Evolutionary conservation across 1,139 yeast species (phyloP), one percentile per base, ranked within the genome.

Genomic region (Candida mesenterica): DNA sequence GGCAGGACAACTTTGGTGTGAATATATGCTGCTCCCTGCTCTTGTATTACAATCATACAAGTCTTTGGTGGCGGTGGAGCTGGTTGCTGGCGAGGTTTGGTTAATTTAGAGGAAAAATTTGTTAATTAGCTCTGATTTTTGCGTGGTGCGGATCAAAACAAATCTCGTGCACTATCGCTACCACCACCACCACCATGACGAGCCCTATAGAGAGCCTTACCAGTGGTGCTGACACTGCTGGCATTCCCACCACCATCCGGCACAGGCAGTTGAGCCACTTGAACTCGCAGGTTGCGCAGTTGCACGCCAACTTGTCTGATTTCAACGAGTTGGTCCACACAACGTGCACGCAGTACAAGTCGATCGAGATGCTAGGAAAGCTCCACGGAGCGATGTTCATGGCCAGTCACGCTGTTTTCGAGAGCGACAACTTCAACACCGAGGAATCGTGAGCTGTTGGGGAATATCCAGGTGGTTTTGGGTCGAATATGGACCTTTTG

Each of bases 381-480:
- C 62, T 77, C 43, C 87, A 81, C 44, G 84, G 83, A 2, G 66
- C 79, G 15, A 58, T 80, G 44, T 75, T 79, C 48, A 77, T 78
- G 82, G 82, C 83, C 4, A 71, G 79, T 47, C 80, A 77, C 47
- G 67, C 70, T 28, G 80, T 77, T n/a, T 77, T 77, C 52, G 84
- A 76, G 40, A 70, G 69, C 40, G 81, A 75, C 25, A 46, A 48
- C 30, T 48, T 46, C 34, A 19, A 19, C 22, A 19, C 22, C 8
- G 22, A 19, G 22, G 22, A 19, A 19, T 6, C 22, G 9, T 19
- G 9, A 9, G 35, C 36, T 13, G 44, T 34, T 6, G 40, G 39
- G 20, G 37, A 33, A n/a, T n/a, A n/a, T n/a, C n/a, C n/a, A n/a
- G n/a, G n/a, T 25, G 28, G 5, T 12, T 25, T 13, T 25, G 14